These are phyloP conservation scores for Datisca glomerata DNA, from an alignment of 306 rosid species.

Conservation along the genomic window DNA sequence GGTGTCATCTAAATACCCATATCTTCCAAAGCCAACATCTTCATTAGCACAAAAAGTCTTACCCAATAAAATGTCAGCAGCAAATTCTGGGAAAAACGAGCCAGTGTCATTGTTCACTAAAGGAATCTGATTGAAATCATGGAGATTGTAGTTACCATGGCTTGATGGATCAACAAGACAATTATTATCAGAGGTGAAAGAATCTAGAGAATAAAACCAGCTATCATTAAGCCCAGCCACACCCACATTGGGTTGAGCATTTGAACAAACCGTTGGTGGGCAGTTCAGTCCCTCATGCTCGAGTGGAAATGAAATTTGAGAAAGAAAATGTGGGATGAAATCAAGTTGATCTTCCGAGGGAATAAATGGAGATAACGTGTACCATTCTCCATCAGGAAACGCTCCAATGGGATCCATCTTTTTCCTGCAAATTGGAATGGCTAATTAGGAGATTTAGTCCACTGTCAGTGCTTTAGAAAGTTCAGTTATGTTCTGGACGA, in stretches of 20 bases:
- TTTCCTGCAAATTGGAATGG: too few relatives aligned
- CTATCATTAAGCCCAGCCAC: slow-evolving; percentile 16
- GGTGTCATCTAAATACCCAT: slow-evolving; percentile 16
- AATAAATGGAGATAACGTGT: not conserved
- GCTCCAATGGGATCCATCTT: not conserved
- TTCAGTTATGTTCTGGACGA: not conserved
- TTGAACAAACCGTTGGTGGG: slow-evolving; percentile 19
- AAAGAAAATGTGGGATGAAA: not conserved
- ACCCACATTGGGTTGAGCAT: slow-evolving; percentile 11
- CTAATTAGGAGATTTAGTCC: not conserved
- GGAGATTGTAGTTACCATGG: slow-evolving; percentile 7
- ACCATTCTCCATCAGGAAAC: not conserved
- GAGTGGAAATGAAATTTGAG: not conserved
- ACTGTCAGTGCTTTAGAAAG: not conserved
- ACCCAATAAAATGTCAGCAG: slow-evolving; percentile 22
- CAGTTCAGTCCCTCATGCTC: slow-evolving; percentile 28
- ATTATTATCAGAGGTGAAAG: slow-evolving; percentile 27
- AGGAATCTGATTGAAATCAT: slow-evolving; percentile 11
- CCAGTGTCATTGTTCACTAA: slow-evolving; percentile 8
- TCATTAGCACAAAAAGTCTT: slow-evolving; percentile 24
- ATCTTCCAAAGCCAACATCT: slow-evolving; percentile 14
- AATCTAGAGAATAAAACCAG: slow-evolving; percentile 36
- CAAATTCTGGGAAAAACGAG: slow-evolving; percentile 22
- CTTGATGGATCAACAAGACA: slow-evolving; percentile 15
- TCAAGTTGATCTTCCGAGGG: not conserved